phyloP scores from a whole-genome alignment of 2,329 filamentous ascomycete genomes.

The Nakataea oryzae region DNA sequence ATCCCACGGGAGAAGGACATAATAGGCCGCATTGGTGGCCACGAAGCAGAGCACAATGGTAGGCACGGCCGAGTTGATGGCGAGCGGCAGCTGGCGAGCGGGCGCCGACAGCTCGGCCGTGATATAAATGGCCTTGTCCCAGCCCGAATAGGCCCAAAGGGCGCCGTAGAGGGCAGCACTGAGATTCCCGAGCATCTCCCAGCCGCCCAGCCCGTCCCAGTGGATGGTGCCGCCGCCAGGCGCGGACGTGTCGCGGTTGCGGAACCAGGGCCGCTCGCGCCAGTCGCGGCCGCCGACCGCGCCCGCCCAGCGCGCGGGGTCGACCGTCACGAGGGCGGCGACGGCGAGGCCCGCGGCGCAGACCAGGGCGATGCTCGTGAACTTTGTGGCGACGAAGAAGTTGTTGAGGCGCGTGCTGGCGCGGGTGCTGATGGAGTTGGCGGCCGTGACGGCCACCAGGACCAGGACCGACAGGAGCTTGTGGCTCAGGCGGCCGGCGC shows the following conservation, averaged over 20 bases:
- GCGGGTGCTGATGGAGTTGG: slow-evolving; percentile 46
- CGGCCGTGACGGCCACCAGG: slow-evolving; percentile 32
- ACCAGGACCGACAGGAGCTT: slow-evolving; percentile 41
- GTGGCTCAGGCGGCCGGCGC: slow-evolving; percentile 26
- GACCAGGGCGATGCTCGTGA: slow-evolving; percentile 34
- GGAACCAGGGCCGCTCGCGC: slow-evolving; percentile 44
- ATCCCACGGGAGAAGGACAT: slow-evolving; percentile 50
- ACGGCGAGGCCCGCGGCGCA: slow-evolving; percentile 39
- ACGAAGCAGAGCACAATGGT: slow-evolving; percentile 50
- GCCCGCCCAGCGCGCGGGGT: slow-evolving; percentile 19
- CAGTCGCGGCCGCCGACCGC: slow-evolving; percentile 26
- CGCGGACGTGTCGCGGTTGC: slow-evolving; percentile 33
- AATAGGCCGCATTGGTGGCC: slow-evolving; percentile 50
- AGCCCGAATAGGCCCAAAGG: slow-evolving; percentile 55
- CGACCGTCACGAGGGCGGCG: slow-evolving; percentile 25
- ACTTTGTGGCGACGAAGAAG: slow-evolving; percentile 45
- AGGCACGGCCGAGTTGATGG: slow-evolving; percentile 50
- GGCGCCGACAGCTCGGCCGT: slow-evolving; percentile 41
- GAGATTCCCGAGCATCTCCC: slow-evolving; percentile 50
- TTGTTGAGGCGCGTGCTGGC: slow-evolving; percentile 43
- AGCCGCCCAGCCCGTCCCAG: slow-evolving; percentile 36
- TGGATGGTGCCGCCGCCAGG: slow-evolving; percentile 38
- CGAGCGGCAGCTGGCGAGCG: slow-evolving; percentile 43
- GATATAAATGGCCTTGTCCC: slow-evolving; percentile 53
- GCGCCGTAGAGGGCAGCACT: slow-evolving; percentile 51